Base-by-base conservation (phyloP, 2,329 filamentous ascomycete species). In the Neocatenulostroma microsporum region DNA sequence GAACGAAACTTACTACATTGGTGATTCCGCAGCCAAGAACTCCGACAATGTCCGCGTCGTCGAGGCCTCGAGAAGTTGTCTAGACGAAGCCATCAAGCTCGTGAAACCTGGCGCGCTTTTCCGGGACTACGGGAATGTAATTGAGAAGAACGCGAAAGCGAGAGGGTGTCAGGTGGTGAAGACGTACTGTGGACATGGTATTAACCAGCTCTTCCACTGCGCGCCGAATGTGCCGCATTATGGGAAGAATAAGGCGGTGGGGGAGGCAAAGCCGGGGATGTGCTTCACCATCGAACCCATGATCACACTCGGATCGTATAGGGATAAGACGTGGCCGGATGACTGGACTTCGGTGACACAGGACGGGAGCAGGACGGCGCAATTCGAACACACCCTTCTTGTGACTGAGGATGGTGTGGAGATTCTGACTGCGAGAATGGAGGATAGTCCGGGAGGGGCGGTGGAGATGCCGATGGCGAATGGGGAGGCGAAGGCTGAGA, bases 231-330 rank as follows among this genome's bases (percentile, higher is more conserved):
- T 98, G 35, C 91, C 91, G 4, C 91, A 98, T 63, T 98, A 98
- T 57, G 89, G 82, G 40, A 96, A 94, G 73, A 98, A 96, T 67
- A 98, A 96, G 75, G 86, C 89, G 0, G 83, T 95, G 1, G 91
- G 91, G 32, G 79, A 84, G 51, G 91, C 88, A 42, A 95, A 95
- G 68, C 81, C 85, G 0, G 91, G 91, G 36, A 95, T 96, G 87
- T 94, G 87, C 47, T 98, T 98, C 56, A 98, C 91, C 1, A 98
- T 98, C 44, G 91, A 98, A 67, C 91, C 91, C 12, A 98, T 98
- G 91, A 88, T 98, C 58, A 87, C 86, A 26, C 63, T 95, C 37
- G 91, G 91, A 40, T 88, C 84, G 43, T 84, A 94, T 63, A 78
- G 78, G 45, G 91, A 98, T 57, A 82, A 91, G 60, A 96, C 87